phyloP scores from a whole-genome alignment of 306 rosid species.

The Cyclanthera cordifolia region DNA sequence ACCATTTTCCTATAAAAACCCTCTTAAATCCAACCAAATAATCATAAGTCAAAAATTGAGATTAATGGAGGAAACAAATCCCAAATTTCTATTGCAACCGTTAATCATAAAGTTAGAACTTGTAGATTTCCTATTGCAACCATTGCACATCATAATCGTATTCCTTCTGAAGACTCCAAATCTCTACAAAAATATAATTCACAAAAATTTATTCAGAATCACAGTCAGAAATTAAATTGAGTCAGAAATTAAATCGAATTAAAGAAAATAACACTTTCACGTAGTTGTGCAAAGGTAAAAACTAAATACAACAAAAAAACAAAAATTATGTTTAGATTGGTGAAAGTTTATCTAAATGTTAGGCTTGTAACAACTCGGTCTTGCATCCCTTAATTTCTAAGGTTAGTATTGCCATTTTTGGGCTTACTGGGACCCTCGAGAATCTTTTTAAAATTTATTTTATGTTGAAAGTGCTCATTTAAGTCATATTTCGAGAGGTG shows the following conservation, averaged over 20 bases:
- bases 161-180: neutral
- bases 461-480: too few species aligned
- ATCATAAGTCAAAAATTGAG: slow-evolving; percentile 48
- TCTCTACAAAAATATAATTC: neutral
- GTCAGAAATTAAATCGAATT: neutral
- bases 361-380: too few species aligned
- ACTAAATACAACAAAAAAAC: neutral
- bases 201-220: neutral
- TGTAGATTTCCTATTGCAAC: slow-evolving; percentile 44
- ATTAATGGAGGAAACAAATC: slow-evolving; percentile 29
- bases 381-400: too few species aligned
- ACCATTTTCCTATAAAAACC: slow-evolving; percentile 47
- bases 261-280: neutral
- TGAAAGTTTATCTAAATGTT: neutral
- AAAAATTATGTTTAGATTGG: neutral
- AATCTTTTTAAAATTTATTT: too few species aligned
- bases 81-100: slow-evolving; percentile 5
- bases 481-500: too few species aligned
- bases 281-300: too few species aligned
- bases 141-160: slow-evolving; percentile 52
- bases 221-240: neutral
- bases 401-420: too few species aligned
- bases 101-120: slow-evolving; percentile 38
- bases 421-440: too few species aligned
- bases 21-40: slow-evolving; percentile 44